A percentile compares a stretch with the other conserved stretches of the same genome.
Conservation (phyloP, 2,329 filamentous ascomycete genomes). For the Fusarium xylarioides region DNA sequence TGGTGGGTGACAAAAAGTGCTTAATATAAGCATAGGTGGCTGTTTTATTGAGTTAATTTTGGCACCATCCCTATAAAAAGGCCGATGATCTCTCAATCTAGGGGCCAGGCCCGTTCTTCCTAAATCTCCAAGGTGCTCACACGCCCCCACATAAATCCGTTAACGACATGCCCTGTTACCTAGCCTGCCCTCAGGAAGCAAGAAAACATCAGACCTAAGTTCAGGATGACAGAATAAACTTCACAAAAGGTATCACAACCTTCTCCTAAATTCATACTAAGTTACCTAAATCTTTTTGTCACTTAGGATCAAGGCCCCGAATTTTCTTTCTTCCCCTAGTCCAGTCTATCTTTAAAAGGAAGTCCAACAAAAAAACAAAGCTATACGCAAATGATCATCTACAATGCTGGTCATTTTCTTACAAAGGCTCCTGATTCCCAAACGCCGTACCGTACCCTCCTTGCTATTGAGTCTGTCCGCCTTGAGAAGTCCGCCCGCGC, state of each 20-base stretch:
- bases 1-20: not conserved
- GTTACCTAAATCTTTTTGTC: not conserved
- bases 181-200: not conserved
- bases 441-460: not conserved
- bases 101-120: not conserved
- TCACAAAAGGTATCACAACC: no score
- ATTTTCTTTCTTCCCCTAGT: not conserved
- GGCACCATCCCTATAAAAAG: not conserved
- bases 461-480: constrained; percentile 26
- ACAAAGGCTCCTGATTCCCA: not conserved
- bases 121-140: not conserved
- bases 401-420: not conserved
- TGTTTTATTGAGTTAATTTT: not conserved
- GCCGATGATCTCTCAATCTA: not conserved
- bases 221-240: no score
- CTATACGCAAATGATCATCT: not conserved
- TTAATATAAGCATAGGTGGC: not conserved
- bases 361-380: not conserved
- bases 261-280: no score
- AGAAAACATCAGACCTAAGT: not conserved
- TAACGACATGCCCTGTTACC: constrained; percentile 19
- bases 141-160: constrained; percentile 20
- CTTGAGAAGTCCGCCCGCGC: constrained; percentile 40
- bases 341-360: not conserved
- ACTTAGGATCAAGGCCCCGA: not conserved